Evolutionary conservation across 2,329 filamentous ascomycete species (phyloP).

Genomic region (Clonostachys rhizophaga): DNA sequence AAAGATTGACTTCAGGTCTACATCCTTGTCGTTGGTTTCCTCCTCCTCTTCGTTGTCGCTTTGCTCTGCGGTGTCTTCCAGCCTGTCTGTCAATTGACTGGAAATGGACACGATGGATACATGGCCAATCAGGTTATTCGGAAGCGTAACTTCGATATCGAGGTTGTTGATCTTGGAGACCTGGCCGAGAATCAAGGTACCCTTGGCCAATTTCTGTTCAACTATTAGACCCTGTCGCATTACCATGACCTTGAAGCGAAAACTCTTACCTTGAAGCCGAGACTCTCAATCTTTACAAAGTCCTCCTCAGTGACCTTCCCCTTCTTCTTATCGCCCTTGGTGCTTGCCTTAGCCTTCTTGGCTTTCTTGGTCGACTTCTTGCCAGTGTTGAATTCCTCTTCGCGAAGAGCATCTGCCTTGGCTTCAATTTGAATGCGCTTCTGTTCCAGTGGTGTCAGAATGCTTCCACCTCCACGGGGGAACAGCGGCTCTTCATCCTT

Average conservation of each 20-base stretch:
- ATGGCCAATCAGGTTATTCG: conserved; percentile 89
- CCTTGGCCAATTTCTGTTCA: conserved; percentile 71
- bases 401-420: conserved; percentile 85
- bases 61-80: conserved; percentile 62
- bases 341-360: conserved; percentile 50
- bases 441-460: conserved; percentile 88
- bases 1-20: conserved; percentile 75
- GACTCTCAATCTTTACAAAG: conserved; percentile 71
- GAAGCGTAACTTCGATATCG: conserved; percentile 76
- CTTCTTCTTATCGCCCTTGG: conserved; percentile 48
- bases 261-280: conserved; percentile 76
- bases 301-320: conserved; percentile 36
- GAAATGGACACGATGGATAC: conserved; percentile 92
- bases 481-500: conserved; percentile 86
- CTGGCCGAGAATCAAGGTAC: conserved; percentile 84
- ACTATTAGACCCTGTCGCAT: conserved; percentile 6
- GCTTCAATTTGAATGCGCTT: conserved; percentile 96
- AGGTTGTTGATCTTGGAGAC: conserved; percentile 75
- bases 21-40: conserved; percentile 47
- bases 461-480: conserved; percentile 84
- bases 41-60: conserved; percentile 49
- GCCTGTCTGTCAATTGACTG: conserved; percentile 66
- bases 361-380: conserved; percentile 43
- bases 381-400: conserved; percentile 61
- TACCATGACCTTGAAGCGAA: not conserved